Evolutionary conservation across 164 flowering plant species (phyloP).

Genomic region (Umbellularia californica): DNA sequence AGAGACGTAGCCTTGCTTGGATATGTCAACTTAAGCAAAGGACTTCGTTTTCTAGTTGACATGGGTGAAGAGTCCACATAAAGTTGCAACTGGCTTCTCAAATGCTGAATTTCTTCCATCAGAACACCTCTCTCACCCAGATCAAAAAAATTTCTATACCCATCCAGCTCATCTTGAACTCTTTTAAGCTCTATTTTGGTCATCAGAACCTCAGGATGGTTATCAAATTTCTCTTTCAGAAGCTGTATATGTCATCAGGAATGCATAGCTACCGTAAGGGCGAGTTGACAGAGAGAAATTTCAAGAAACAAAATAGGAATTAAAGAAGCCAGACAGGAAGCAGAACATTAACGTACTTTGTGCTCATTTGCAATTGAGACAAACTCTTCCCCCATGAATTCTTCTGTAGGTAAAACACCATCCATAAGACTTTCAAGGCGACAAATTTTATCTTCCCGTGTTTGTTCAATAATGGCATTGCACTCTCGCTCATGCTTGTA

Average conservation of each 20-base stretch:
- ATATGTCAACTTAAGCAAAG: conserved; percentile 53
- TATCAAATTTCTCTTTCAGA: conserved; percentile 75
- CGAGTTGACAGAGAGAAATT: conserved; percentile 1
- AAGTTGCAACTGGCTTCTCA: conserved; percentile 73
- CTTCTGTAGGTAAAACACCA: conserved; percentile 81
- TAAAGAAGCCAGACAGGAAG: background rate
- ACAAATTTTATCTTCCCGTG: conserved; percentile 84
- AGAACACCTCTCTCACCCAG: conserved; percentile 90
- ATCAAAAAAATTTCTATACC: conserved; percentile 63
- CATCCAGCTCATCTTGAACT: conserved; percentile 75
- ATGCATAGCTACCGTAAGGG: background rate
- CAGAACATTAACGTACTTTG: conserved; percentile 38
- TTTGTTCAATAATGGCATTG: conserved; percentile 74
- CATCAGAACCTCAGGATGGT: conserved; percentile 76
- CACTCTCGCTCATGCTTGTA: conserved; percentile 98
- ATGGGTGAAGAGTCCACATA: conserved; percentile 62
- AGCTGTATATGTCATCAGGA: conserved; percentile 43
- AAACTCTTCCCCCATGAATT: conserved; percentile 83
- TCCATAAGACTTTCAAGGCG: conserved; percentile 96
- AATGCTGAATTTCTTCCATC: conserved; percentile 85
- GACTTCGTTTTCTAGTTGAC: conserved; percentile 35
- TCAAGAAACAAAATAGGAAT: background rate
- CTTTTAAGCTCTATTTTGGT: conserved; percentile 68
- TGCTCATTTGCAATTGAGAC: conserved; percentile 64
- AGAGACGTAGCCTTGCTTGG: conserved; percentile 50